phyloP scores from a whole-genome alignment of 2,329 filamentous ascomycete genomes.

The Cladophialophora chaetospira region DNA sequence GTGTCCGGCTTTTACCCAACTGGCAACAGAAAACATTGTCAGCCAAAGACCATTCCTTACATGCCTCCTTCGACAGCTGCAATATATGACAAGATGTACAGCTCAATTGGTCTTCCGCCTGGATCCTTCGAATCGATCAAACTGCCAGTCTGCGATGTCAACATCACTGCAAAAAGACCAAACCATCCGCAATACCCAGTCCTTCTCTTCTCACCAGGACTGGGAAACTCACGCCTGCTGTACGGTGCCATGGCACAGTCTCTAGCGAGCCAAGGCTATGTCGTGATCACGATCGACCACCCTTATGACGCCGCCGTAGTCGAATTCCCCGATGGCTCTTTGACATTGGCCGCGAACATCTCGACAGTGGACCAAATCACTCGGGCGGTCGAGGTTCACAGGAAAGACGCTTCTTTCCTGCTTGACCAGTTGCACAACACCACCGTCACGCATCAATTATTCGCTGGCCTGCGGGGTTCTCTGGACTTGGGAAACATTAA shows the following conservation, averaged over 20 bases:
- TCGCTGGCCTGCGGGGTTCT: neutral
- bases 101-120: neutral
- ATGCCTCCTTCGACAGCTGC: neutral
- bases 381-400: neutral
- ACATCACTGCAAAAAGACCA: neutral
- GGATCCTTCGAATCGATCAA: neutral
- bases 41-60: neutral
- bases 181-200: neutral
- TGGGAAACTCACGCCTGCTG: neutral
- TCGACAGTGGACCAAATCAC: neutral
- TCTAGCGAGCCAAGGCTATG: neutral
- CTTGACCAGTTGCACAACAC: neutral
- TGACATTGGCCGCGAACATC: neutral
- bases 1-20: neutral
- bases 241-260: neutral
- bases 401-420: neutral
- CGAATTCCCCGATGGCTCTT: neutral
- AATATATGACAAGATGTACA: neutral
- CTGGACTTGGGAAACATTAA: neutral
- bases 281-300: neutral
- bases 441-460: neutral
- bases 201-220: neutral
- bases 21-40: neutral
- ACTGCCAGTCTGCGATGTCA: neutral
- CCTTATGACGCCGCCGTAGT: conserved; percentile 1